Evolutionary conservation across 1,139 yeast species (phyloP), one percentile per base, ranked within the genome.

Genomic region (Waltiozyma sp.): DNA sequence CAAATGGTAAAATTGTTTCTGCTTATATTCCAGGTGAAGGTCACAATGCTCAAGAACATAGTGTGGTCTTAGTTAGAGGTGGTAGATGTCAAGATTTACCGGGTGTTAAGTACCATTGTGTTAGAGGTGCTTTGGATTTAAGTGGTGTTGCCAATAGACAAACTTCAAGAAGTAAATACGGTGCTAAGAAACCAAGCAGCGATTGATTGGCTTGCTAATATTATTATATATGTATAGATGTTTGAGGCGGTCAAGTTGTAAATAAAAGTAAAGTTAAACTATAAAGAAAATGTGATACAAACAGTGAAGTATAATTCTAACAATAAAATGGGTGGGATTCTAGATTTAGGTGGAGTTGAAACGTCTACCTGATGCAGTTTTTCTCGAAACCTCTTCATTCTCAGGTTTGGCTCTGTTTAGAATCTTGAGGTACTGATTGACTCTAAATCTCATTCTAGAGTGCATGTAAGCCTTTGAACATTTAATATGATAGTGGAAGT

Each of bases 21-120:
- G 96, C 96, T 3, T 88, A 89, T 62, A 91, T 93, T 47, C 96
- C 97, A 13, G 99, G 99, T 45, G 97, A 91, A 60, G 98, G 99
- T 21, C 98, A 93, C 64, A 91, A 91, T 59, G 91, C 94, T 38
- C 97, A 91, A 67, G 99, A 93, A 65, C 99, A 93, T 66, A 87
- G 94, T 59, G 94, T 91, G 44, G 97, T 93, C 2, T 76, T 81
- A 45, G 95, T 93, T 2, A 77, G 98, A 63, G 99, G 99, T 23
- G 99, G 98, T 16, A 80, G 96, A 72, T 88, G 88, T 42, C 96
- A 89, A 62, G 99, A 93, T 80, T 72, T 91, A 57, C 98, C 98
- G 19, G 99, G 99, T 73, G 96, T 91, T 40, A 89, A 88, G 62
- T 91, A 93, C 64, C 91, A 86, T 64, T 73, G 88, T 57, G 86